Conservation (phyloP, 495 filamentous ascomycete genomes). For the Tetracladium marchalianum region DNA sequence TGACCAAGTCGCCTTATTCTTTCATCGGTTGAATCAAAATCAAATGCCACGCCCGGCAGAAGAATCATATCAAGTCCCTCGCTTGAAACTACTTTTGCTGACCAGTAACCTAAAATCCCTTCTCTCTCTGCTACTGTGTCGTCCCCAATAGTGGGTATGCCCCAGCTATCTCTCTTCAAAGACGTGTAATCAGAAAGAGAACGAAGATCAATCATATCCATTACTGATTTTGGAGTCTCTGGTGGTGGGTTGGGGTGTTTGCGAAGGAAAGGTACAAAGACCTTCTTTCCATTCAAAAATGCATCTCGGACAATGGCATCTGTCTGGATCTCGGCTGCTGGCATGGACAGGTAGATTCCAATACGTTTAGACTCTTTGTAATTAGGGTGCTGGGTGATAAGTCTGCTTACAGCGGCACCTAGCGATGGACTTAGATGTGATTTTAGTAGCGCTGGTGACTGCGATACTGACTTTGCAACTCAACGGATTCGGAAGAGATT, state of each 20-base stretch:
- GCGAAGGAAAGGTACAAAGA: conserved; percentile 87
- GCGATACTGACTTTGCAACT: conserved; percentile 50
- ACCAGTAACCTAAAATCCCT: conserved; percentile 55
- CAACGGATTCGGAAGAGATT: conserved; percentile 46
- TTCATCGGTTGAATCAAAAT: conserved; percentile 37
- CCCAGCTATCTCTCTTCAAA: conserved; percentile 74
- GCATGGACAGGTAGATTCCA: conserved; percentile 91
- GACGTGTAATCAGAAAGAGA: conserved; percentile 66
- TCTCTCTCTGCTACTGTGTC: conserved; percentile 50
- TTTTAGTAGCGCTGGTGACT: conserved; percentile 3
- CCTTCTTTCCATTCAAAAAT: conserved; percentile 62
- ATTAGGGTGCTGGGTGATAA: conserved; percentile 18
- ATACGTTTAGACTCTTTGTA: conserved; percentile 65
- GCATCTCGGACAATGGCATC: conserved; percentile 72
- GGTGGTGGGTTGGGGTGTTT: conserved; percentile 24
- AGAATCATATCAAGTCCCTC: conserved; percentile 75
- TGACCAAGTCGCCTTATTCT: conserved; percentile 72
- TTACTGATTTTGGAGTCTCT: conserved; percentile 49
- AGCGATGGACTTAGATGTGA: conserved; percentile 5
- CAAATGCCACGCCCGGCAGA: conserved; percentile 92
- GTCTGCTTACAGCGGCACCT: conserved; percentile 51
- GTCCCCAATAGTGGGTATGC: conserved; percentile 69
- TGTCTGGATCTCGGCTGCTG: conserved; percentile 71
- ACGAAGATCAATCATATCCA: conserved; percentile 85
- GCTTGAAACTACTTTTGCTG: conserved; percentile 24